phyloP scores from a whole-genome alignment of 2,329 filamentous ascomycete genomes.

The Paramyrothecium roridum region DNA sequence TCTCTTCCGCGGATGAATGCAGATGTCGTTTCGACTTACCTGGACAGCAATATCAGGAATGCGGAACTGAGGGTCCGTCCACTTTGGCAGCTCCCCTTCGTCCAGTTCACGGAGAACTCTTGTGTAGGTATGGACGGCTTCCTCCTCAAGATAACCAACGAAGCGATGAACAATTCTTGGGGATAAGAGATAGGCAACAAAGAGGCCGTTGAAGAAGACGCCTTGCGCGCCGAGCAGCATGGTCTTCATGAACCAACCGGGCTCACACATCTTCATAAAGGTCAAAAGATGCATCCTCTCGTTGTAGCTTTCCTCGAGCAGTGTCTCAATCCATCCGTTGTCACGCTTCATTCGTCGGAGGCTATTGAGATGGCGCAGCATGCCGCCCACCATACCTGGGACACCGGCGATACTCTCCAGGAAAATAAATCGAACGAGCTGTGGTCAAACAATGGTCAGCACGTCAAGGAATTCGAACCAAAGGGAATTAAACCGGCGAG shows the following conservation, averaged over 20 bases:
- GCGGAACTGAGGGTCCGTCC: slow-evolving; percentile 65
- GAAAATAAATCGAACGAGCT: slow-evolving; percentile 83
- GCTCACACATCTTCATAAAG: slow-evolving; percentile 81
- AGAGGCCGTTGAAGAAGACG: slow-evolving; percentile 94
- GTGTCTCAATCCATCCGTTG: slow-evolving; percentile 94
- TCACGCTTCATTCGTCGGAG: slow-evolving; percentile 84
- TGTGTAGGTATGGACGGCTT: slow-evolving; percentile 94
- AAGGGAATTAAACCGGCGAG: background rate
- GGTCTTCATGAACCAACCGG: slow-evolving; percentile 81
- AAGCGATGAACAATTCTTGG: slow-evolving; percentile 91
- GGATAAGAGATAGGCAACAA: slow-evolving; percentile 81
- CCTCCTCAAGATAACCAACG: slow-evolving; percentile 95
- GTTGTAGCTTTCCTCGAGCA: slow-evolving; percentile 88
- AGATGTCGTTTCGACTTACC: slow-evolving; percentile 18
- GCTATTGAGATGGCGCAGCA: slow-evolving; percentile 84
- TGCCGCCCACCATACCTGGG: slow-evolving; percentile 94
- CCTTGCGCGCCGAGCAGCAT: slow-evolving; percentile 92
- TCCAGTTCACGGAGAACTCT: slow-evolving; percentile 86
- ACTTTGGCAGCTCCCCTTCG: slow-evolving; percentile 75
- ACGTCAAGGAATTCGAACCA: background rate
- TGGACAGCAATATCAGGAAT: slow-evolving; percentile 86
- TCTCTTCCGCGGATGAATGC: background rate
- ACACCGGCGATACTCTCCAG: slow-evolving; percentile 93
- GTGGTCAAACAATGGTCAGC: slow-evolving; percentile 8
- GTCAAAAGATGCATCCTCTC: slow-evolving; percentile 91